A percentile compares a stretch with the other conserved stretches of the same genome.
phyloP scores from a whole-genome alignment of 2,329 filamentous ascomycete genomes.

The Thielaviopsis euricoi region DNA sequence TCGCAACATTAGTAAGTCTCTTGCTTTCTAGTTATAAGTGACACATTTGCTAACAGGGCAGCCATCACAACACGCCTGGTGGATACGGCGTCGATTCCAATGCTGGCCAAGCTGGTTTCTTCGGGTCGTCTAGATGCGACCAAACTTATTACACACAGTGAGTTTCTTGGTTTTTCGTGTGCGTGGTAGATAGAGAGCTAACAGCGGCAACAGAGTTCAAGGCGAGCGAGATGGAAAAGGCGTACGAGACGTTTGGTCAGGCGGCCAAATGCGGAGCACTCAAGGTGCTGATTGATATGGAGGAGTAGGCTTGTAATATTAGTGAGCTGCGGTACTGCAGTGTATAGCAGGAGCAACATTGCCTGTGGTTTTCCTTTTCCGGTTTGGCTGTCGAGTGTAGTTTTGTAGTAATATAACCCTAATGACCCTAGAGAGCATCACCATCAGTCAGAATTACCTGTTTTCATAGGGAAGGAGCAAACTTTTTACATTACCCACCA shows the following conservation, averaged over 20 bases:
- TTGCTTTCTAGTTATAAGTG: neutral
- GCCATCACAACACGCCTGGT: conserved; percentile 31
- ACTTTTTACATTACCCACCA: neutral
- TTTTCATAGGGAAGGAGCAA: neutral
- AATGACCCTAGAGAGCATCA: neutral
- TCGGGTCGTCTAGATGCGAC: conserved; percentile 25
- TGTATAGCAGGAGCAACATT: no score
- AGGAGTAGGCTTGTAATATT: neutral
- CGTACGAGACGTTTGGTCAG: conserved; percentile 26
- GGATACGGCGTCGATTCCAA: conserved; percentile 30
- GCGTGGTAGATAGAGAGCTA: neutral
- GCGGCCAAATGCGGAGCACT: conserved; percentile 26
- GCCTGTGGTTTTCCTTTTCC: neutral
- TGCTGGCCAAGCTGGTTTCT: conserved; percentile 29
- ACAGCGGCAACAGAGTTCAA: conserved; percentile 19
- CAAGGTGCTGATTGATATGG: conserved; percentile 25
- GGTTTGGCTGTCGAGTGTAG: no score
- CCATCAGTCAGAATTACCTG: neutral
- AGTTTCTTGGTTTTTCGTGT: conserved; percentile 11
- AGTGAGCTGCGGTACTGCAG: neutral
- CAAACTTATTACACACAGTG: conserved; percentile 29
- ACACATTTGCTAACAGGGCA: conserved; percentile 10
- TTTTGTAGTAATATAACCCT: neutral
- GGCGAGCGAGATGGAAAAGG: conserved; percentile 26
- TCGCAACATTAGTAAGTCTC: conserved; percentile 31